Evolutionary conservation across 2,329 filamentous ascomycete species (phyloP), one percentile per base, ranked within the genome.

Genomic region (Beauveria sp.): DNA sequence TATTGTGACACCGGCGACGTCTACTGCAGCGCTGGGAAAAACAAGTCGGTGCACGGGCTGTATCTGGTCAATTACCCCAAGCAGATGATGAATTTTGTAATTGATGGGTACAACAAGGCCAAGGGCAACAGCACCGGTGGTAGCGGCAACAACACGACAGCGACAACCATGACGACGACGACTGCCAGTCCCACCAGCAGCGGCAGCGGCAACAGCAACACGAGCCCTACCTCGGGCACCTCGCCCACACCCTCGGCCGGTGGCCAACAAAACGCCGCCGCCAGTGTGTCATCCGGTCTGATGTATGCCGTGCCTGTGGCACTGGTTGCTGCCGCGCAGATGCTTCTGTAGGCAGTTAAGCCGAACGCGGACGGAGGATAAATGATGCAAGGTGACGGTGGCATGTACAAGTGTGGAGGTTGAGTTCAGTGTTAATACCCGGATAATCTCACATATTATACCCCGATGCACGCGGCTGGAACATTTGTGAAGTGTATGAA

Each of bases 1-100:
- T 78, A 73, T 67, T 78, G 76, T 67, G 76, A 78, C 68, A 71
- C 65, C 0, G 75, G 75, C 53, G 78, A 80, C 63, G 62, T 68
- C 18, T 78, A 75, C 68, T 78, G 76, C 66, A 75, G 74, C 66
- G 3, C 46, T 8, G 77, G 76, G 43, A 61, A 63, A 56, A 52
- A 65, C 62, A 42, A 43, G 2, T 60, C 61, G 3, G 71, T 74
- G 1, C 76, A 77, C 64, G 69, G 70, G 22, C 61, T 63, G 26
- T 80, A 80, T 65, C 65, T 77, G 14, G 26, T 52, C 18, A 70
- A 66, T 31, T 78, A 78, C 66, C 71, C 70, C 48, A 64, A 67
- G 20, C 67, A 74, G 2, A 69, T 73, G 3, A 69, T 70, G 58
- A 67, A 75, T 20, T 76, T 73, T 63, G 67, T 78, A 42, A 69